Conservation (phyloP, 2,329 filamentous ascomycete species). For the Epichloe bromicola region DNA sequence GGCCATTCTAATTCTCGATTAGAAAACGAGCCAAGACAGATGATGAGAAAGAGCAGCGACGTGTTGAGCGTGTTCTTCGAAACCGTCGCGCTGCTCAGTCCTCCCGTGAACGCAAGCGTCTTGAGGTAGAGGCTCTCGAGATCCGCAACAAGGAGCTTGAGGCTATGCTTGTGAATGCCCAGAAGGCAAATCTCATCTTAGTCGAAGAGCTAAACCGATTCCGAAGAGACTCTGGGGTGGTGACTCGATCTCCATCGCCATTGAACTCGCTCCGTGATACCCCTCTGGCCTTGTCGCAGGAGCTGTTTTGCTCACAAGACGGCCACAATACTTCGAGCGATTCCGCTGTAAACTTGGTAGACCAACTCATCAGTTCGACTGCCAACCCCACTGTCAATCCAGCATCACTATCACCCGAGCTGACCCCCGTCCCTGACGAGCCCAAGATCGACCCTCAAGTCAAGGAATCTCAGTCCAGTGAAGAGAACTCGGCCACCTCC, state of each 20-base stretch:
- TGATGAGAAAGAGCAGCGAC: slow-evolving; percentile 95
- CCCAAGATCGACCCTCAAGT: slow-evolving; percentile 5
- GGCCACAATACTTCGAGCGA: slow-evolving; percentile 18
- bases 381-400: slow-evolving; percentile 43
- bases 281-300: slow-evolving; percentile 45
- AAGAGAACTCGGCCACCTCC: slow-evolving; percentile 31
- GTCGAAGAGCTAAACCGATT: slow-evolving; percentile 37
- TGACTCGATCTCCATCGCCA: slow-evolving; percentile 27
- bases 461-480: slow-evolving; percentile 11
- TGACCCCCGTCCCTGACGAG: slow-evolving; percentile 37
- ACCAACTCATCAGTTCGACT: slow-evolving; percentile 28
- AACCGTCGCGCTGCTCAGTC: slow-evolving; percentile 95
- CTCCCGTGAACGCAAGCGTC: slow-evolving; percentile 82
- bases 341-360: slow-evolving; percentile 23
- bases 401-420: slow-evolving; percentile 45
- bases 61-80: slow-evolving; percentile 90
- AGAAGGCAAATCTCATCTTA: slow-evolving; percentile 37
- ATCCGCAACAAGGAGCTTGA: slow-evolving; percentile 60
- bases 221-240: slow-evolving; percentile 29
- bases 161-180: slow-evolving; percentile 44
- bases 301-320: slow-evolving; percentile 40
- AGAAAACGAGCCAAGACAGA: slow-evolving; percentile 97
- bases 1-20: slow-evolving; percentile 8
- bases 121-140: slow-evolving; percentile 77
- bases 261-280: slow-evolving; percentile 30